Evolutionary conservation across 2,329 filamentous ascomycete species (phyloP).

Genomic region (Shiraia bambusicola): DNA sequence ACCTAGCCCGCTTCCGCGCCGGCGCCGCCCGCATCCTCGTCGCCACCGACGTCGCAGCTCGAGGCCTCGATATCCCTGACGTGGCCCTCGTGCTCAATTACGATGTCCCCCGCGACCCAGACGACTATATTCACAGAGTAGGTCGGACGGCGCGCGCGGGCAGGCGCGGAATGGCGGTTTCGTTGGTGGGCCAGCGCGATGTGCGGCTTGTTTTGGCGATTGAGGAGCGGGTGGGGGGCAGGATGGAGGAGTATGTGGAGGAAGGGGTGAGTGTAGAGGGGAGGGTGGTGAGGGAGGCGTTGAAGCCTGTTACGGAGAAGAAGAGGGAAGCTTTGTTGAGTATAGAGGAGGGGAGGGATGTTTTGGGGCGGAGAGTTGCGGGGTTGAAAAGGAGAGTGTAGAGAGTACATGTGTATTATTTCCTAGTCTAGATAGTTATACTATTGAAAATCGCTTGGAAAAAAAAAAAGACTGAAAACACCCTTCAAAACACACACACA

Average conservation of each 20-base stretch:
- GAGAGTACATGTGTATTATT: background rate
- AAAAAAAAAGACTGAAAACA: background rate
- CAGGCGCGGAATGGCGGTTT: conserved; percentile 78
- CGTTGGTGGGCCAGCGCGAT: conserved; percentile 89
- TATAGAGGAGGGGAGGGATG: conserved; percentile 89
- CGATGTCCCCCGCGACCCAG: conserved; percentile 91
- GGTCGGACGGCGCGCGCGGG: conserved; percentile 94
- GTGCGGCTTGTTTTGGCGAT: conserved; percentile 89
- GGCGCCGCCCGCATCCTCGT: conserved; percentile 85
- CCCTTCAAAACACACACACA: too few species aligned
- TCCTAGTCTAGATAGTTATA: background rate
- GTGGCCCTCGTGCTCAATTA: conserved; percentile 92
- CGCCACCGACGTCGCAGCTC: conserved; percentile 90
- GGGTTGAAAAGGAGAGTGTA: conserved; percentile 37
- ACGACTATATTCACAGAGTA: conserved; percentile 96
- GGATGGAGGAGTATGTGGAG: conserved; percentile 83
- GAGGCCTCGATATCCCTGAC: conserved; percentile 92
- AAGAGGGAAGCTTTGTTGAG: conserved; percentile 88
- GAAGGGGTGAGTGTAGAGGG: conserved; percentile 94
- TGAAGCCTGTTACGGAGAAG: conserved; percentile 93
- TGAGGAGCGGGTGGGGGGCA: conserved; percentile 74
- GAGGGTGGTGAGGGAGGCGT: conserved; percentile 76
- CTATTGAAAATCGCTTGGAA: background rate
- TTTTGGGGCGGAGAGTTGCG: conserved; percentile 73
- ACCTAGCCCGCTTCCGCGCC: conserved; percentile 88